Evolutionary conservation across 2,329 filamentous ascomycete genomes (phyloP).

Genomic region (Hypoxylon sp.): DNA sequence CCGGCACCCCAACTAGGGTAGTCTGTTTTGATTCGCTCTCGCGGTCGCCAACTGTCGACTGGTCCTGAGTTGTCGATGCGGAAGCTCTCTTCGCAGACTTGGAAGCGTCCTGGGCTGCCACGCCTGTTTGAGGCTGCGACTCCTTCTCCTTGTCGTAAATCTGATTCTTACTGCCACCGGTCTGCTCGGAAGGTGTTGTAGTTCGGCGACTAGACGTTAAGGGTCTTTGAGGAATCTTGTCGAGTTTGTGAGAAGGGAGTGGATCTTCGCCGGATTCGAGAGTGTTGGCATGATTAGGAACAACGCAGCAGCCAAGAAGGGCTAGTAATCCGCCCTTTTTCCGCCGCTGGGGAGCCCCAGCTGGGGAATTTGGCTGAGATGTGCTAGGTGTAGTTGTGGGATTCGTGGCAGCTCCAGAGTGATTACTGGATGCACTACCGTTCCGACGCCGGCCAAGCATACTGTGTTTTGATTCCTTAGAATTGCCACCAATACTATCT

Average conservation of each 20-base stretch:
- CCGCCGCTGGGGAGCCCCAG: constrained; percentile 63
- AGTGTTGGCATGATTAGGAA: constrained; percentile 71
- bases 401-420: constrained; percentile 68
- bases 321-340: constrained; percentile 71
- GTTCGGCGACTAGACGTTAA: constrained; percentile 69
- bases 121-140: constrained; percentile 51
- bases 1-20: constrained; percentile 55
- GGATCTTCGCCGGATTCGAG: constrained; percentile 69
- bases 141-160: constrained; percentile 66
- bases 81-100: constrained; percentile 63
- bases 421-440: constrained; percentile 77
- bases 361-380: constrained; percentile 68
- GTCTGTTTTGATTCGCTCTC: constrained; percentile 65
- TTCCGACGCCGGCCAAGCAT: constrained; percentile 74
- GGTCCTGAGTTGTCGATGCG: constrained; percentile 64
- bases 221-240: constrained; percentile 69
- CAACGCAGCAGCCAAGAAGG: constrained; percentile 77
- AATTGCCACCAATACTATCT: constrained; percentile 74
- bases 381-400: constrained; percentile 65
- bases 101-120: constrained; percentile 53
- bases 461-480: constrained; percentile 76
- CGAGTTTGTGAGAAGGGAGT: constrained; percentile 68
- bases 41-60: constrained; percentile 59
- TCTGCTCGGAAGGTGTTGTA: constrained; percentile 67
- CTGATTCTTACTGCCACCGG: constrained; percentile 59